Conservation (phyloP, 345 rosid genomes). For the Brassica juncea region DNA sequence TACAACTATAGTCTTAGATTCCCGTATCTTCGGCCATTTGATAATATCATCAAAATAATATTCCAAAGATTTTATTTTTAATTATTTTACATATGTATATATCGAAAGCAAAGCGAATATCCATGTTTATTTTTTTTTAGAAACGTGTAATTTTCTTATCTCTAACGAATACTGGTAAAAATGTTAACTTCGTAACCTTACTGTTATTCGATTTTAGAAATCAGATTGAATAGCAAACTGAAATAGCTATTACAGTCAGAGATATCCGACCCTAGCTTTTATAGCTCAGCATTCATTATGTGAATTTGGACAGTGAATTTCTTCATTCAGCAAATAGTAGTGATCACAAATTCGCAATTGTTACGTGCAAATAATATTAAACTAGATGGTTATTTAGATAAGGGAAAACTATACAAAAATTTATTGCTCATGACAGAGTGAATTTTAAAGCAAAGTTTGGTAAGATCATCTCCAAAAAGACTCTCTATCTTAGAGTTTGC, state of each 20-base stretch:
- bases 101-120: neutral
- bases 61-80: constrained; percentile 3
- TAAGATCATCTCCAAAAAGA: neutral
- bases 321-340: neutral
- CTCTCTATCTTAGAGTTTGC: too few species aligned
- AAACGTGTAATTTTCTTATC: neutral
- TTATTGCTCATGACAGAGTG: neutral
- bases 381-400: neutral
- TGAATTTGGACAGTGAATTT: neutral
- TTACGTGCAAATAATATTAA: neutral
- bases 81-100: neutral
- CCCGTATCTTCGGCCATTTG: constrained; percentile 10
- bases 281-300: neutral
- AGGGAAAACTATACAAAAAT: neutral
- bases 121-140: neutral
- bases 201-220: neutral
- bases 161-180: neutral
- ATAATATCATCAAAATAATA: constrained; percentile 19
- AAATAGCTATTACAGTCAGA: neutral
- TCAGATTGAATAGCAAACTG: neutral
- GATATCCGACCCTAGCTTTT: neutral
- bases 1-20: constrained; percentile 39
- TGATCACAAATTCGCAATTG: neutral
- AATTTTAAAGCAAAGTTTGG: neutral
- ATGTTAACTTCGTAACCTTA: neutral